phyloP scores from a whole-genome alignment of 1,139 yeast species.

The Meyerozyma sp. region DNA sequence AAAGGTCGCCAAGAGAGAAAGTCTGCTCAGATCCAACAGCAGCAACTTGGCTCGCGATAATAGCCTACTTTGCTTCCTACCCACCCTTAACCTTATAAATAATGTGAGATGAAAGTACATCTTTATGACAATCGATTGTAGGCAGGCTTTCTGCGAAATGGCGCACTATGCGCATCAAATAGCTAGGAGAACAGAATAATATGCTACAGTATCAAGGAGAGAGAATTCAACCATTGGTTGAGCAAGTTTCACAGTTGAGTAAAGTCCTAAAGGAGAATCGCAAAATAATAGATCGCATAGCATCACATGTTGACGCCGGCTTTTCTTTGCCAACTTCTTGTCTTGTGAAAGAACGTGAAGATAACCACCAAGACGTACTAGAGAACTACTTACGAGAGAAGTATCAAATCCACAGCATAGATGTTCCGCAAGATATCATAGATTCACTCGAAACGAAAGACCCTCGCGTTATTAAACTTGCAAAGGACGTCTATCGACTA shows the following conservation, averaged over 20 bases:
- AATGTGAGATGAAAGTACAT: too few species aligned
- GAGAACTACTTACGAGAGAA: slow-evolving; percentile 12
- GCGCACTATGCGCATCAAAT: slow-evolving; percentile 15
- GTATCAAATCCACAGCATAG: slow-evolving; percentile 10
- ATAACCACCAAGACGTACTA: slow-evolving; percentile 7
- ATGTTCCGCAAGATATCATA: slow-evolving; percentile 2
- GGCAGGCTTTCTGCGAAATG: too few species aligned
- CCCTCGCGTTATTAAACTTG: slow-evolving; percentile 14
- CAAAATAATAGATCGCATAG: slow-evolving; percentile 16
- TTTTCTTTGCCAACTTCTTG: slow-evolving; percentile 17
- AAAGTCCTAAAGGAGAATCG: slow-evolving; percentile 22
- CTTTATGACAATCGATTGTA: too few species aligned
- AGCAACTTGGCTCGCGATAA: slow-evolving; percentile 3
- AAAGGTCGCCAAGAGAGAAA: slow-evolving; percentile 78
- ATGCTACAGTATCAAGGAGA: slow-evolving; percentile 21
- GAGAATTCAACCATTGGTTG: slow-evolving; percentile 27
- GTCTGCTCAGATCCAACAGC: slow-evolving; percentile 39
- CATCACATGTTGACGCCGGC: slow-evolving; percentile 19
- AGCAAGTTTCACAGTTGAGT: slow-evolving; percentile 18
- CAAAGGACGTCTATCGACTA: slow-evolving; percentile 23
- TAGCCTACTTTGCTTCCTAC: background rate
- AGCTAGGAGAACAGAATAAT: slow-evolving; percentile 6
- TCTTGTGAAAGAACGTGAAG: slow-evolving; percentile 2
- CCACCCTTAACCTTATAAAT: background rate
- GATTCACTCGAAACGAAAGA: slow-evolving; percentile 5